Evolutionary conservation across 2,329 filamentous ascomycete species (phyloP).

Genomic region (Rhinocladiella similis): DNA sequence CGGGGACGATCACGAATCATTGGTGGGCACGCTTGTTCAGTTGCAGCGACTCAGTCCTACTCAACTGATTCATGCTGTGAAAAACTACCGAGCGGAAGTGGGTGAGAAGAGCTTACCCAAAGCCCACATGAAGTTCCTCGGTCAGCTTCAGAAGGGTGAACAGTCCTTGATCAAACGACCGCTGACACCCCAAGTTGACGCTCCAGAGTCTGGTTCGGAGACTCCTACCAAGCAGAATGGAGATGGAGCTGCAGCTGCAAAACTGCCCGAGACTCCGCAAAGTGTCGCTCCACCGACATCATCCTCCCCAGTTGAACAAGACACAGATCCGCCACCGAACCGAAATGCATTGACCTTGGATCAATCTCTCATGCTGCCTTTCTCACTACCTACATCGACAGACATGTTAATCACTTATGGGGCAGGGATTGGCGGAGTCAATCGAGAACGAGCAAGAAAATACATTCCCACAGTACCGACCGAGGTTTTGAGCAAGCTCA

Average conservation of each 20-base stretch:
- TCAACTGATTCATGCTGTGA: conserved; percentile 87
- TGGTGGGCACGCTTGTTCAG: conserved; percentile 86
- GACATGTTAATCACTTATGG: conserved; percentile 97
- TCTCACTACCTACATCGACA: conserved; percentile 90
- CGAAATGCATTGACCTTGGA: conserved; percentile 68
- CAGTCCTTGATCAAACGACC: conserved; percentile 48
- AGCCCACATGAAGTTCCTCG: conserved; percentile 81
- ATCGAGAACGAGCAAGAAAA: conserved; percentile 86
- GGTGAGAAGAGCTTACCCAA: conserved; percentile 91
- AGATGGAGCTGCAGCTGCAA: conserved; percentile 2
- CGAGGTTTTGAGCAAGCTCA: conserved; percentile 83
- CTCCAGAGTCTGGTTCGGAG: conserved; percentile 30
- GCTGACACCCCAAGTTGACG: conserved; percentile 46
- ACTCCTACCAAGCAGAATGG: conserved; percentile 22
- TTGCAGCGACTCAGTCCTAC: conserved; percentile 80
- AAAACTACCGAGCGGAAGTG: conserved; percentile 91
- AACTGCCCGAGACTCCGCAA: conserved; percentile 23
- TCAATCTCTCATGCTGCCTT: conserved; percentile 88
- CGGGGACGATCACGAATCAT: conserved; percentile 82
- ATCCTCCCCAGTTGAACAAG: conserved; percentile 19
- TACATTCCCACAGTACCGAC: conserved; percentile 95
- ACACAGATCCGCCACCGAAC: conserved; percentile 29
- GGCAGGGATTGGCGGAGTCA: conserved; percentile 88
- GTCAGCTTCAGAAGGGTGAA: conserved; percentile 75
- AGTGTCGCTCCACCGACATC: conserved; percentile 11